These are phyloP conservation scores for Aurinia saxatilis DNA, from an alignment of 345 rosid species.

Conservation along the genomic window DNA sequence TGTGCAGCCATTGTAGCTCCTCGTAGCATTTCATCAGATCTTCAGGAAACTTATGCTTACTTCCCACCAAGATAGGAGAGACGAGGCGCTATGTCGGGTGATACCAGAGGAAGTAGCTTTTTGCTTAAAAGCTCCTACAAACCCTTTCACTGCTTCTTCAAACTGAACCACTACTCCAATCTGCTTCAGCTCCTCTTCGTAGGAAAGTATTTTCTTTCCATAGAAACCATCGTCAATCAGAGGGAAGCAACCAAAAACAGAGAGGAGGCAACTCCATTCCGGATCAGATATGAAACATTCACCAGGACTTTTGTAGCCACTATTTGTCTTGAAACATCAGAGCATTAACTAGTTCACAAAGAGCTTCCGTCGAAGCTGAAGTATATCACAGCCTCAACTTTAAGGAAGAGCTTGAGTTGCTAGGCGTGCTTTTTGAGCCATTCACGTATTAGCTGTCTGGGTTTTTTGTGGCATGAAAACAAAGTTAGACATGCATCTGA, in stretches of 20 bases:
- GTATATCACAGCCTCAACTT: too few relatives aligned
- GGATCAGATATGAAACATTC: constrained; percentile 51
- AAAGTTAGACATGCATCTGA: constrained; percentile 24
- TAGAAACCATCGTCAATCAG: constrained; percentile 36
- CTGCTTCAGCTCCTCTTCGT: constrained; percentile 35
- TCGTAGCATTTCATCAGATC: constrained; percentile 31
- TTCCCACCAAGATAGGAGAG: constrained; percentile 38
- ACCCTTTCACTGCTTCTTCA: constrained; percentile 36
- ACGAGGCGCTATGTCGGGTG: constrained; percentile 24
- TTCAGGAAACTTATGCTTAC: constrained; percentile 13
- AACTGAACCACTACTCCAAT: constrained; percentile 43
- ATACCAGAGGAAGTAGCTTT: constrained; percentile 29
- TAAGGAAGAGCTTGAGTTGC: too few relatives aligned
- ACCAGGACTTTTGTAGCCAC: constrained; percentile 39
- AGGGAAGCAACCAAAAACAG: constrained; percentile 43
- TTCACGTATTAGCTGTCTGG: constrained; percentile 10
- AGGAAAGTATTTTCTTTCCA: constrained; percentile 22
- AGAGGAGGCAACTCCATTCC: constrained; percentile 49
- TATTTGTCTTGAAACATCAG: constrained; percentile 49
- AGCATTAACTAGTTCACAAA: too few relatives aligned
- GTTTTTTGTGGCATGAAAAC: constrained; percentile 46
- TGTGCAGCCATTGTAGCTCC: constrained; percentile 50
- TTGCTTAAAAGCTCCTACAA: constrained; percentile 32
- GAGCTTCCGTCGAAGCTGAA: too few relatives aligned
- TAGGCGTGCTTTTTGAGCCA: constrained; percentile 38